Conservation (phyloP, 2,329 filamentous ascomycete genomes). For the Fusarium scirpi region DNA sequence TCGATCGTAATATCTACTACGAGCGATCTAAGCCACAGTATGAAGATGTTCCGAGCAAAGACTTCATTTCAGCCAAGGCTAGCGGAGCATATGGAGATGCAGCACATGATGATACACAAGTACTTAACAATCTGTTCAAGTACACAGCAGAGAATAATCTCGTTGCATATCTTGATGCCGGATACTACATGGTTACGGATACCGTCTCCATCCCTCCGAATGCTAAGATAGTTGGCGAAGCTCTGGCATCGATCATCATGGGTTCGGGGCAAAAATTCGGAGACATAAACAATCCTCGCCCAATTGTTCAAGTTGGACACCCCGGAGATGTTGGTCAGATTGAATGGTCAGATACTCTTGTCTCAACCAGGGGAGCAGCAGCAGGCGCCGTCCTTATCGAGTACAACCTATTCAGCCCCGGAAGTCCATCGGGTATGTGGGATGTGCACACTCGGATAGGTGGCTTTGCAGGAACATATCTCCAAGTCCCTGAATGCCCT, state of each 20-base stretch:
- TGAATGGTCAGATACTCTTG: constrained; percentile 78
- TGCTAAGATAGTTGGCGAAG: constrained; percentile 71
- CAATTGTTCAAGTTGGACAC: constrained; percentile 74
- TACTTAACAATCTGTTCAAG: constrained; percentile 69
- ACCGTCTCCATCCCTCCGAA: constrained; percentile 64
- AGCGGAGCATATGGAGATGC: constrained; percentile 71
- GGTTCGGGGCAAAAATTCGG: constrained; percentile 68
- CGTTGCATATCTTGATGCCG: constrained; percentile 71
- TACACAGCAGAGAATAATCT: constrained; percentile 62
- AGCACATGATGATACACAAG: constrained; percentile 77
- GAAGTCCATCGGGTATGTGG: constrained; percentile 70
- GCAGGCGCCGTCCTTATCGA: constrained; percentile 78
- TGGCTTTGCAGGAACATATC: constrained; percentile 75
- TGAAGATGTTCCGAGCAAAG: constrained; percentile 64
- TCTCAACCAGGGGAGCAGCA: constrained; percentile 74
- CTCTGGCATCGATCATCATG: constrained; percentile 64
- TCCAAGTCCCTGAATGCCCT: constrained; percentile 74
- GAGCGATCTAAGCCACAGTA: constrained; percentile 83
- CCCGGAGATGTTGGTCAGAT: constrained; percentile 73
- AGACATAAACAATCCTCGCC: constrained; percentile 68
- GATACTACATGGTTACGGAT: constrained; percentile 69
- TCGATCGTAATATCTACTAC: constrained; percentile 69
- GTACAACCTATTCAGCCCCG: constrained; percentile 72
- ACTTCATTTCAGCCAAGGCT: constrained; percentile 76
- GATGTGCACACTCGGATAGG: constrained; percentile 82